Base-by-base conservation (phyloP, 2,329 filamentous ascomycete species). In the Penicillium sp. region DNA sequence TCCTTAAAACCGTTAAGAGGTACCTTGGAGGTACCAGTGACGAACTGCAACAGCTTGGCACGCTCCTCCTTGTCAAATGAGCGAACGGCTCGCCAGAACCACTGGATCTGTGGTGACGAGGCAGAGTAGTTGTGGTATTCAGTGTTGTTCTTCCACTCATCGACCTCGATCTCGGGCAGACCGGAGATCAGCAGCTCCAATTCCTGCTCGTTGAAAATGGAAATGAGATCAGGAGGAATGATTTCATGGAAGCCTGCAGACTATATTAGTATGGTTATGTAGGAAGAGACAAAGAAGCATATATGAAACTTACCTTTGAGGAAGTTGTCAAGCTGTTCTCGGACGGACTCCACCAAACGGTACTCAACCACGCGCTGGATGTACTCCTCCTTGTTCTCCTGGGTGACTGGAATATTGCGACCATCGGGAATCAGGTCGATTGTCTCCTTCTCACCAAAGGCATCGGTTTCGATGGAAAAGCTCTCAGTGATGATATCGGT, bases 11-110 rank as follows among this genome's bases (percentile, higher is more conserved):
- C 95, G 68, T 99, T 99, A 49, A 99, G 86, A 39, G 95, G 95
- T 47, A 99, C 96, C 79, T 99, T 99, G 75, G 90, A 96, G 19
- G 96, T 99, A 73, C 95, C 95, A 1, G 96, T 99, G 64, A 99
- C 95, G 74, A 99, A 99, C 71, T 99, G 95, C 45, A 99, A 84
- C 61, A 99, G 81, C 77, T 99, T 99, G 67, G 95, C 95, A 59
- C 91, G 90, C 78, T 99, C 96, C 79, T 99, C 96, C 79, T 98
- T 98, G 80, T 98, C 96, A 71, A 97, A 99, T 5, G 93, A 96
- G 67, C 95, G 88, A 44, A 99, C 87, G 26, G 95, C 95, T 69
- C 96, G 89, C 95, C 95, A 99, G 86, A 99, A 99, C 95, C 95
- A 99, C 74, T 98, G 93, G 58, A 99, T 96, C 73, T 99, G 96